Percentiles rank a stretch among this genome's conserved stretches.
These are phyloP conservation scores for Podaxis carcinomalis DNA, from an alignment of 768 basidiomycete species.

Conservation along the genomic window DNA sequence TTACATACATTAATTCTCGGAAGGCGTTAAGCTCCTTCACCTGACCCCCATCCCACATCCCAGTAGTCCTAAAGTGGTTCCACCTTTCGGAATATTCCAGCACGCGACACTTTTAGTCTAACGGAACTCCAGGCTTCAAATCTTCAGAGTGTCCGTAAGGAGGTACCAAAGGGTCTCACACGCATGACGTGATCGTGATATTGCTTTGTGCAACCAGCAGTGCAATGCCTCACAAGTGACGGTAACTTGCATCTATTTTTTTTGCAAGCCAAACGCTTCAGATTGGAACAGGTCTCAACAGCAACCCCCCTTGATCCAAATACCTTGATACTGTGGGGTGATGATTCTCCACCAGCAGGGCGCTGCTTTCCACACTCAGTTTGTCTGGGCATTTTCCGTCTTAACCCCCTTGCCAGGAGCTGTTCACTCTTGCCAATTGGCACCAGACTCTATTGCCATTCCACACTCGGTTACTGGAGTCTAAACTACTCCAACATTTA, in stretches of 20 bases:
- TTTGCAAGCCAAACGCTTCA: too few relatives aligned
- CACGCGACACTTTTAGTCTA: constrained; percentile 3
- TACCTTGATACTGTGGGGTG: neutral
- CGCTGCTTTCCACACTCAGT: too few relatives aligned
- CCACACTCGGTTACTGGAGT: neutral
- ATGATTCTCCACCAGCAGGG: too few relatives aligned
- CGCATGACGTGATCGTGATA: neutral
- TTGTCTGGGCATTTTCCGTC: neutral
- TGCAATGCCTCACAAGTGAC: neutral
- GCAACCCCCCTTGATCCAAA: neutral
- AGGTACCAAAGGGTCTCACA: neutral
- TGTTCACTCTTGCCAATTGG: neutral
- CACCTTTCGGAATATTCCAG: constrained; percentile 3
- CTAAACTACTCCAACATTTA: neutral
- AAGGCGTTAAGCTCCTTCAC: constrained; percentile 4
- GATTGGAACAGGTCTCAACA: neutral
- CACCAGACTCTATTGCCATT: neutral
- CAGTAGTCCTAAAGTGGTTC: neutral
- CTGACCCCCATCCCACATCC: neutral
- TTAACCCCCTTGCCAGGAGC: neutral
- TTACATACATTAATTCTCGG: constrained; percentile 10
- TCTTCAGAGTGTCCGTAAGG: neutral
- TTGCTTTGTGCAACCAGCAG: neutral
- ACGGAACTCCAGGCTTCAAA: neutral
- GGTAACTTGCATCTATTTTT: too few relatives aligned